phyloP scores from a whole-genome alignment of 2,329 filamentous ascomycete species.

The Aspergillus piperis region DNA sequence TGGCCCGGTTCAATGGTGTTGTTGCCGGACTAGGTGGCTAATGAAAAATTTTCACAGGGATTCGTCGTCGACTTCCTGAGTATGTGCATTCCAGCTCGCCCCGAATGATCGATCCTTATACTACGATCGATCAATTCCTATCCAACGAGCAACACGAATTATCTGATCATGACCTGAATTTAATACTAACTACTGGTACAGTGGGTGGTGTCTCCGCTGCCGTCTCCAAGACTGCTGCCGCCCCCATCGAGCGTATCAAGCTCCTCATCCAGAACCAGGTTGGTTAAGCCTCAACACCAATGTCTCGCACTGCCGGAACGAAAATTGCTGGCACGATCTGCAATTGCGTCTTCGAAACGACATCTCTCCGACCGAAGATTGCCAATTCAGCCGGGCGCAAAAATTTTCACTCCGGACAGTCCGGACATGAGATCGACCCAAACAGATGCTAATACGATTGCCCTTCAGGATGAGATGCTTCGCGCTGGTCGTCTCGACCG shows the following conservation, averaged over 20 bases:
- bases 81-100: constrained; percentile 59
- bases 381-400: constrained; percentile 6
- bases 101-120: constrained; percentile 7
- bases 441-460: not conserved
- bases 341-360: not conserved
- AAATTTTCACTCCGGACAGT: constrained; percentile 10
- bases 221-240: constrained; percentile 99
- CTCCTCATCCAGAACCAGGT: constrained; percentile 99
- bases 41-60: constrained; percentile 58
- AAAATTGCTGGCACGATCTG: not conserved
- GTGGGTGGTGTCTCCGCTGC: constrained; percentile 99
- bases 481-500: constrained; percentile 97
- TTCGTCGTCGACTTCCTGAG: constrained; percentile 99
- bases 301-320: not conserved
- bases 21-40: constrained; percentile 24
- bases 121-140: constrained; percentile 13
- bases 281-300: constrained; percentile 47
- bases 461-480: constrained; percentile 94
- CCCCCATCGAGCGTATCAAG: constrained; percentile 99
- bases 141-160: not conserved
- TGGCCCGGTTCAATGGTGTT: constrained; percentile 3
- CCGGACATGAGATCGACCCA: not conserved
- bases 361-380: not conserved
- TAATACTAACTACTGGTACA: constrained; percentile 54
- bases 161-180: not conserved